Evolutionary conservation across 2,329 filamentous ascomycete species (phyloP).

Genomic region (Chaetomium sp.): DNA sequence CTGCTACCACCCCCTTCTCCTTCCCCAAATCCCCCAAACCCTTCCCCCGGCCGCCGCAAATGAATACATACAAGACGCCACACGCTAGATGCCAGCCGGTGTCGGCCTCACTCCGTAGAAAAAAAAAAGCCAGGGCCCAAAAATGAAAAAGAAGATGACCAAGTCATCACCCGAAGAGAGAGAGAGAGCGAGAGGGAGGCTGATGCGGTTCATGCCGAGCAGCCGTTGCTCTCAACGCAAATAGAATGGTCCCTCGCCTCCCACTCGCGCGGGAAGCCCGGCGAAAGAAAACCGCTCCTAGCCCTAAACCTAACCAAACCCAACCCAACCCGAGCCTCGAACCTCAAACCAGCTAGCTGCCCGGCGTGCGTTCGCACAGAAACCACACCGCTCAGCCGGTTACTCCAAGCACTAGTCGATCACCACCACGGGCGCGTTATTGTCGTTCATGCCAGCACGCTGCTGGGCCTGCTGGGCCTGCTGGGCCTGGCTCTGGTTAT

Average conservation of each 20-base stretch:
- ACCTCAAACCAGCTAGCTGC: background rate
- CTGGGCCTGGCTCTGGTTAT: background rate
- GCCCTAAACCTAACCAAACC: background rate
- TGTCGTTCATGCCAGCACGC: background rate
- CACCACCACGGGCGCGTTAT: constrained; percentile 16
- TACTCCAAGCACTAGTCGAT: background rate
- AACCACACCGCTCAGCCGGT: background rate
- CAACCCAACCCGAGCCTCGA: background rate
- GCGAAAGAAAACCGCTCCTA: background rate
- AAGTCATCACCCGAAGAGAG: background rate
- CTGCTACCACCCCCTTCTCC: background rate
- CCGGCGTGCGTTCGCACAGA: no score
- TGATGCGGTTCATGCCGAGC: background rate
- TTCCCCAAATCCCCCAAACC: no score
- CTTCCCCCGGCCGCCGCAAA: background rate
- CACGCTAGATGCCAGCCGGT: background rate
- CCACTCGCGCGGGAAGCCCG: background rate
- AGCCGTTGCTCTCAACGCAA: background rate
- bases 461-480: constrained; percentile 13
- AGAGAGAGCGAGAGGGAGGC: no score
- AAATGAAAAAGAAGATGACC: background rate
- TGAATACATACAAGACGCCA: background rate
- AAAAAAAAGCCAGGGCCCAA: background rate
- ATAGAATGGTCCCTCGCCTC: background rate
- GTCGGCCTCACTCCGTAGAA: background rate